These are phyloP conservation scores for Miscanthus lutarioriparius DNA, from an alignment of 176 grass and related monocot genomes.

Conservation along the genomic window DNA sequence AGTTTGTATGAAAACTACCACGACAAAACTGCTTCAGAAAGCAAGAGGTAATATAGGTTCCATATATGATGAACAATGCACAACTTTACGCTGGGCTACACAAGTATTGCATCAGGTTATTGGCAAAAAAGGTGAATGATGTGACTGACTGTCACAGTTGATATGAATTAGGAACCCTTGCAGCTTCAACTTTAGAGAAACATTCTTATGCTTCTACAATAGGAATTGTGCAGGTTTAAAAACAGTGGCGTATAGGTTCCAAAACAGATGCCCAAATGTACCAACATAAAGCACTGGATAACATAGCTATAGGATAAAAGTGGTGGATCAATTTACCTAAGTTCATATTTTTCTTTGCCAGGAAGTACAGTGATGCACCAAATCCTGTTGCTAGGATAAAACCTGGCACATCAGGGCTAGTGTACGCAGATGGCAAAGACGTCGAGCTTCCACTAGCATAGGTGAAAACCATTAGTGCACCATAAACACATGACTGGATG, in stretches of 20 bases:
- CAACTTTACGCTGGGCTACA: neutral
- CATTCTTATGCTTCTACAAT: neutral
- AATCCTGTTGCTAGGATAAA: slow-evolving; percentile 82
- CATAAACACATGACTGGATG: slow-evolving; percentile 73
- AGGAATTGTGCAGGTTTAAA: neutral
- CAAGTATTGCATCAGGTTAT: neutral
- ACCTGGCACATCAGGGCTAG: slow-evolving; percentile 71
- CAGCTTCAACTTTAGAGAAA: neutral
- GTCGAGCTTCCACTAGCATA: slow-evolving; percentile 76
- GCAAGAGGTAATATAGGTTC: neutral
- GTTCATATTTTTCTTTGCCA: slow-evolving; percentile 89
- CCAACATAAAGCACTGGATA: neutral
- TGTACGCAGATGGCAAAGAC: slow-evolving; percentile 61
- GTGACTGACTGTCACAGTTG: neutral
- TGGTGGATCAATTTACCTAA: slow-evolving; percentile 56
- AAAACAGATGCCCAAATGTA: neutral
- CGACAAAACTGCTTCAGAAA: neutral
- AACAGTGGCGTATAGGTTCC: neutral
- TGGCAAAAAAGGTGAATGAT: neutral
- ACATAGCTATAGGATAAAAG: neutral
- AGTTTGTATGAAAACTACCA: slow-evolving; percentile 14
- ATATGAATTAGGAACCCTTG: neutral
- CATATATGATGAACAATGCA: slow-evolving; percentile 10
- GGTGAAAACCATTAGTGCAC: slow-evolving; percentile 82
- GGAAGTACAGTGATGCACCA: slow-evolving; percentile 86